A percentile compares a stretch with the other conserved stretches of the same genome.
phyloP scores from a whole-genome alignment of 768 basidiomycete genomes.

The Boletus tylopilopsis region DNA sequence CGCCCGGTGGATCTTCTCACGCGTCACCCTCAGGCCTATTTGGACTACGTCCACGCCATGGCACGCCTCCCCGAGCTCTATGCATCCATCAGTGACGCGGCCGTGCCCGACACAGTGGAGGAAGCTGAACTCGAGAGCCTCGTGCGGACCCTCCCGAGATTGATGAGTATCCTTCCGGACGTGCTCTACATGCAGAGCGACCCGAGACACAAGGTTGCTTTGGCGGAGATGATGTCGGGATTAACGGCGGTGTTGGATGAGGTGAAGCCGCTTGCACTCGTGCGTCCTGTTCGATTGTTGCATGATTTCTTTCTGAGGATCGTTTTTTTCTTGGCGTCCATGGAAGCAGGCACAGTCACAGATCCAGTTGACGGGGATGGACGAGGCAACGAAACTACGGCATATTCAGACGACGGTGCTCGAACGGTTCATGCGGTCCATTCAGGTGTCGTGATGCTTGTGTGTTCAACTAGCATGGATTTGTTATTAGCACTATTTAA shows the following conservation, averaged over 20 bases:
- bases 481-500: constrained; percentile 23
- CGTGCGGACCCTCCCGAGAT: constrained; percentile 53
- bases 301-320: not conserved
- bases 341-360: constrained; percentile 37
- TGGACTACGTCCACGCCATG: constrained; percentile 70
- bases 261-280: constrained; percentile 56
- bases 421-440: constrained; percentile 61
- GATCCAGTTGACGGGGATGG: constrained; percentile 42
- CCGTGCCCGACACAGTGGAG: constrained; percentile 44
- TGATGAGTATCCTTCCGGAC: constrained; percentile 68
- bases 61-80: constrained; percentile 55
- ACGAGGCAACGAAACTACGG: constrained; percentile 56
- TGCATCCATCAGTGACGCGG: constrained; percentile 39
- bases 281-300: constrained; percentile 31
- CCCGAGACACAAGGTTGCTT: constrained; percentile 62
- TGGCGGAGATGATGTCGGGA: constrained; percentile 69
- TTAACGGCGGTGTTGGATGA: constrained; percentile 58
- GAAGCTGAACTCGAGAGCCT: constrained; percentile 58
- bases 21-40: constrained; percentile 45
- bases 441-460: constrained; percentile 35
- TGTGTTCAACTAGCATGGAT: not conserved
- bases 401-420: constrained; percentile 64
- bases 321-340: not conserved
- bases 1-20: constrained; percentile 3
- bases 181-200: constrained; percentile 56